Evolutionary conservation across 305 asterid species (phyloP), one percentile per base, ranked within the genome.

Genomic region (Solanum hybrid): DNA sequence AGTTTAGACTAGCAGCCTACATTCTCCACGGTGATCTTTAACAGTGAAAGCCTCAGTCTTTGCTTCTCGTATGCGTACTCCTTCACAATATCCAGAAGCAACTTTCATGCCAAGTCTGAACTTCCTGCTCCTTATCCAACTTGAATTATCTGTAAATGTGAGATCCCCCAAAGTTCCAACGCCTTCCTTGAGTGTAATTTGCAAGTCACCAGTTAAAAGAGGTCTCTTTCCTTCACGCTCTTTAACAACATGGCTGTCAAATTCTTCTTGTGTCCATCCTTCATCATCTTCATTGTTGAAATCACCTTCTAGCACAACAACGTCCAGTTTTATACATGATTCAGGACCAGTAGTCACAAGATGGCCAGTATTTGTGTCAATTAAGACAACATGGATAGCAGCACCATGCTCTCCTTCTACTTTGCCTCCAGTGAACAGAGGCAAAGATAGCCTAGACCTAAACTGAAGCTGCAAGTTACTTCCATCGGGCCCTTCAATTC

Each of bases 331-430:
- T 42, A 92, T 91, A 67, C 92, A 92, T 22, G 98, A 95, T 91
- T 95, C 98, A 26, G 95, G 94, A 42, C 98, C 98, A 90, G 93
- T 90, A 89, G 96, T 94, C 67, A 95, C 93, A 40, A 92, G 96
- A 91, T 90, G 96, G 88, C 96, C 96, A 9, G 93, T 92, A 91
- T 88, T 92, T 51, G 90, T 92, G 89, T 96, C 98, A 69, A 94
- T 81, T 88, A 96, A 90, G 80, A 95, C 96, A 85, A 94, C 95
- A 91, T 96, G 98, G 79, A 95, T 94, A 29, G 96, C 46, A 88
- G 98, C 98, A 90, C 98, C 97, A 90, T 95, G 98, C 92, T 96
- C 98, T 37, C 98, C 98, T 94, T 95, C 97, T 76, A 96, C 98
- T 92, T 96, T 96, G 39, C 97, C 98, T 26, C 98, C 98, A 12